Percentiles rank a stretch among this genome's conserved stretches.
These are phyloP conservation scores for Malassezia brasiliensis DNA, from an alignment of 1,284 basidiomycete genomes.

Conservation along the genomic window DNA sequence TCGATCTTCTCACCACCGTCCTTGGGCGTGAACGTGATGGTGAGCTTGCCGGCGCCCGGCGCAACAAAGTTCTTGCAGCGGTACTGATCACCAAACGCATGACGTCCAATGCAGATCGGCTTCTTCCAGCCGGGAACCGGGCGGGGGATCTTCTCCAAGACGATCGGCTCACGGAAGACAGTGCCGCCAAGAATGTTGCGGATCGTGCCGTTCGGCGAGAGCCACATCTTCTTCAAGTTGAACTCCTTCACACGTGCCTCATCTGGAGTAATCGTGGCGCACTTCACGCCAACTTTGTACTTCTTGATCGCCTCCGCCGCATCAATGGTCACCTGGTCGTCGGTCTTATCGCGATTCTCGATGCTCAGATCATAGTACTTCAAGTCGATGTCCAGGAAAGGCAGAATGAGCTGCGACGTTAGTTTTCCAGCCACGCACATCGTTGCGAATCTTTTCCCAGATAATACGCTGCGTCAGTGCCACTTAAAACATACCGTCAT, in stretches of 20 bases:
- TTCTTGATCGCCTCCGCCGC: constrained; percentile 66
- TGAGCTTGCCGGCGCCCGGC: constrained; percentile 39
- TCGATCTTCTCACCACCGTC: constrained; percentile 28
- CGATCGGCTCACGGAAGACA: constrained; percentile 96
- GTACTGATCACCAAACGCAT: constrained; percentile 88
- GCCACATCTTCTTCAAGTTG: constrained; percentile 85
- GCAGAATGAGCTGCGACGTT: constrained; percentile 70
- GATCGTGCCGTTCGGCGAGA: constrained; percentile 51
- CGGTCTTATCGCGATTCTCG: constrained; percentile 78
- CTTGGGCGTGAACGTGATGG: constrained; percentile 34
- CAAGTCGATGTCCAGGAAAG: constrained; percentile 87
- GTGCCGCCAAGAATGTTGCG: constrained; percentile 95
- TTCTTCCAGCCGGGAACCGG: constrained; percentile 85
- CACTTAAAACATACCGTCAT: constrained; percentile 25
- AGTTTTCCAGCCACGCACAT: constrained; percentile 55
- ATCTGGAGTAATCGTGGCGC: constrained; percentile 96
- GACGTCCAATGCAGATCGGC: constrained; percentile 90
- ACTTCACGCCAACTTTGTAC: constrained; percentile 52
- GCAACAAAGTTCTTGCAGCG: constrained; percentile 46
- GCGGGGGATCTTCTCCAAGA: constrained; percentile 78
- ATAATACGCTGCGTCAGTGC: constrained; percentile 50
- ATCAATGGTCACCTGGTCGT: constrained; percentile 85
- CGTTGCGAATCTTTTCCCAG: constrained; percentile 96
- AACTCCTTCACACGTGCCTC: constrained; percentile 75
- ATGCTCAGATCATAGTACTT: constrained; percentile 97